phyloP scores from a whole-genome alignment of 164 flowering plant genomes.

The Macadamia integrifolia region DNA sequence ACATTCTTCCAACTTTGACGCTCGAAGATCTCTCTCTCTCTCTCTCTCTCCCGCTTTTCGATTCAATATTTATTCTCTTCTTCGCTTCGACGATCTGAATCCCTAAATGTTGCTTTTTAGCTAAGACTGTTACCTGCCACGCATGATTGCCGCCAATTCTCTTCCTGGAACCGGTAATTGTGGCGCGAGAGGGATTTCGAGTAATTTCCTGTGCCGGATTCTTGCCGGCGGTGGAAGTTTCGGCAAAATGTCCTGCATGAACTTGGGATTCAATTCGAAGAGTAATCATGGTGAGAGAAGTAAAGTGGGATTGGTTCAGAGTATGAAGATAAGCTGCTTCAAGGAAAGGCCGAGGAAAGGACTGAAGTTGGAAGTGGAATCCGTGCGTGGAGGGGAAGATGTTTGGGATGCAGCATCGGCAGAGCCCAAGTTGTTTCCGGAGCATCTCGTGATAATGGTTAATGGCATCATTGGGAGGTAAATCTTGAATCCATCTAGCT shows the following conservation, averaged over 20 bases:
- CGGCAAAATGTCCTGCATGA: not conserved
- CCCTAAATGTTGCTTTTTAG: not conserved
- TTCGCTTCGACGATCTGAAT: not conserved
- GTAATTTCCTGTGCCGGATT: not conserved
- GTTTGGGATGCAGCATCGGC: slow-evolving; percentile 27
- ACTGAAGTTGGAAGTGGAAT: slow-evolving; percentile 32
- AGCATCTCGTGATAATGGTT: slow-evolving; percentile 89
- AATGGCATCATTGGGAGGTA: slow-evolving; percentile 92
- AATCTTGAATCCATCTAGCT: not conserved
- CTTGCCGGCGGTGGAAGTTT: not conserved
- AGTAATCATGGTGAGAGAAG: slow-evolving; percentile 4
- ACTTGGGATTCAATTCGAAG: slow-evolving; percentile 10
- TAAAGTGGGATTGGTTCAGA: slow-evolving; percentile 21
- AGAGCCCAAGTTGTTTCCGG: slow-evolving; percentile 27
- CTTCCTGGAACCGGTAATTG: slow-evolving; percentile 10
- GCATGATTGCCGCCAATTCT: slow-evolving; percentile 40
- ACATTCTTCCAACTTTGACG: no score
- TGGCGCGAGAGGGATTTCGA: slow-evolving; percentile 6
- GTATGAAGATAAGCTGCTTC: slow-evolving; percentile 34
- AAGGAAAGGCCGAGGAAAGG: slow-evolving; percentile 13
- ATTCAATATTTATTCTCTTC: no score
- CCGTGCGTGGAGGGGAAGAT: slow-evolving; percentile 45
- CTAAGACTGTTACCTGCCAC: slow-evolving; percentile 18
- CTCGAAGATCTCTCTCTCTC: no score
- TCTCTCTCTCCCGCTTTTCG: no score